phyloP scores from a whole-genome alignment of 139 green algal genomes.

The Chlamydomonas incerta region DNA sequence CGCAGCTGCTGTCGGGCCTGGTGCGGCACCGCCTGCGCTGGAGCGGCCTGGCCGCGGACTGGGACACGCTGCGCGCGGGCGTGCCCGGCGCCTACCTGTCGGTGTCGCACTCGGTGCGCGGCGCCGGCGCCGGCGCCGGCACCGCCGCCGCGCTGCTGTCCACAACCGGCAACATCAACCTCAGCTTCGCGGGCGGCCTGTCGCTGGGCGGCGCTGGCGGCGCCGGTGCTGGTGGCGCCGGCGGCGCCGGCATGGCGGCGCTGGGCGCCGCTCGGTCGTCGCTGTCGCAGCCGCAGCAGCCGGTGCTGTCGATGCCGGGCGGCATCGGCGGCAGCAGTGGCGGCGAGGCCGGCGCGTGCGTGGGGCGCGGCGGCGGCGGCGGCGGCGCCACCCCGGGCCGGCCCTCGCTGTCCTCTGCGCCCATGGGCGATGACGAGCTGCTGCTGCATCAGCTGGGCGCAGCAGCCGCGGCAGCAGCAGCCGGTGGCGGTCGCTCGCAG shows the following conservation, averaged over 20 bases:
- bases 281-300: too few relatives aligned
- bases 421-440: too few relatives aligned
- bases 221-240: too few relatives aligned
- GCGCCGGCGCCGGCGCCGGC: neutral
- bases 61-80: constrained; percentile 26
- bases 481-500: too few relatives aligned
- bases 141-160: neutral
- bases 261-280: too few relatives aligned
- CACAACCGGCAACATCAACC: neutral
- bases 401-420: too few relatives aligned
- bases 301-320: neutral
- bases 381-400: too few relatives aligned
- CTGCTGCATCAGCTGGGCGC: too few relatives aligned
- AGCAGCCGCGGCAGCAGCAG: too few relatives aligned
- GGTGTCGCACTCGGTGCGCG: neutral
- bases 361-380: too few relatives aligned
- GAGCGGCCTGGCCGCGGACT: constrained; percentile 6
- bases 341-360: neutral
- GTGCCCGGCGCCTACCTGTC: constrained; percentile 28
- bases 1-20: neutral
- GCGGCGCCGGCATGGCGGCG: too few relatives aligned
- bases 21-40: constrained; percentile 7
- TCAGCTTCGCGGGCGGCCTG: neutral
- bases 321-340: neutral
- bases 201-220: too few relatives aligned